Percentiles rank a stretch among this genome's conserved stretches.
phyloP scores from a whole-genome alignment of 768 basidiomycete species.

The Tylopilus subfusipes region DNA sequence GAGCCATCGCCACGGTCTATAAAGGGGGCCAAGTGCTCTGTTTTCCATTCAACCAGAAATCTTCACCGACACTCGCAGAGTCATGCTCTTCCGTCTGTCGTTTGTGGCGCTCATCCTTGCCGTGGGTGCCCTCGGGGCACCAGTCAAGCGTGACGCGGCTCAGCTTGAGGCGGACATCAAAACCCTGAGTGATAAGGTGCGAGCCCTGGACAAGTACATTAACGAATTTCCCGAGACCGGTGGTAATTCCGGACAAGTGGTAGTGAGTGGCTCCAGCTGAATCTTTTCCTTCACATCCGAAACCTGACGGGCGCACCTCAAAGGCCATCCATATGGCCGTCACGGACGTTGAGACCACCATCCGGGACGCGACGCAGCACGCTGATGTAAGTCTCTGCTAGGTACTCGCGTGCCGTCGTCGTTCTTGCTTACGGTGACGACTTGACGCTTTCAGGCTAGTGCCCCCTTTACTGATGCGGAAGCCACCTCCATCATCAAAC shows the following conservation, averaged over 20 bases:
- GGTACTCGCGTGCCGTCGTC: not conserved
- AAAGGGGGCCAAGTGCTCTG: not conserved
- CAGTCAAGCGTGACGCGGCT: conserved; percentile 3
- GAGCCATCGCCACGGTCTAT: not conserved
- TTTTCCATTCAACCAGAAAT: not conserved
- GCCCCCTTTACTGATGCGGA: not conserved
- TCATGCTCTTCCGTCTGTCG: conserved; percentile 13
- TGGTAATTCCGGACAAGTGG: fast-evolving
- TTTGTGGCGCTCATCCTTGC: conserved; percentile 11
- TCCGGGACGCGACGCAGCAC: not conserved
- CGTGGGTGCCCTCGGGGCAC: conserved; percentile 7
- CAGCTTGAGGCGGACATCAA: not conserved
- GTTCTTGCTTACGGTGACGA: not conserved
- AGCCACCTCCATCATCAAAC: fast-evolving
- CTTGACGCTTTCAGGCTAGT: not conserved
- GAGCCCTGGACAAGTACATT: not conserved
- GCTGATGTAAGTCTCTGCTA: not conserved
- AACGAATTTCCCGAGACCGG: not conserved
- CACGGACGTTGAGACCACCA: fast-evolving
- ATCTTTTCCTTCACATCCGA: not conserved
- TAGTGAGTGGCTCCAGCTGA: not conserved
- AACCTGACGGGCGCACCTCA: not conserved
- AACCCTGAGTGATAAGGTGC: fast-evolving
- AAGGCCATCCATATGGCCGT: not conserved
- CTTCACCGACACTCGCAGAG: not conserved